Evolutionary conservation across 768 basidiomycete genomes (phyloP), one percentile per base, ranked within the genome.

Genomic region (Tricholoma flavovirens): DNA sequence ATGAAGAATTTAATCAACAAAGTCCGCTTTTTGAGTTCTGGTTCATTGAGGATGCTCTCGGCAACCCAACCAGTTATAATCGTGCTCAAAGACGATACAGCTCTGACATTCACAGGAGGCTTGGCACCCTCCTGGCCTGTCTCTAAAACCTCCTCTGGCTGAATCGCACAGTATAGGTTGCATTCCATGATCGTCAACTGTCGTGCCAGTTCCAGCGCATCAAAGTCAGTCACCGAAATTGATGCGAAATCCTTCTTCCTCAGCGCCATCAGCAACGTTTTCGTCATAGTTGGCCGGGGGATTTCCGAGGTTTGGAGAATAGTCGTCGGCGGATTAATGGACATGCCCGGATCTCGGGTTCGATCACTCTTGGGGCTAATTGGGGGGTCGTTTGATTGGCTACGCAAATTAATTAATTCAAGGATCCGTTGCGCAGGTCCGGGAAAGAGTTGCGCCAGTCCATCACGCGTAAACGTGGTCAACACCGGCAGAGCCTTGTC

Each of bases 141-240:
- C 71, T 92, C 89, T 58, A 99, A 69, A 46, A 99, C 78, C 68
- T 98, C 97, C 61, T 93, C 90, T 0, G 95, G 83, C 54, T 81
- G 83, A 60, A 98, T 93, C 52, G 83, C 82, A 60, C 89, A 86
- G 68, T 94, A 98, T 45, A 97, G 71, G 56, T 83, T 83, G 61
- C 86, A 89, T 69, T 99, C 97, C 87, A 95, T 90, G 61, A 95
- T 82, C 15, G 96, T 97, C 62, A 98, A 68, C 71, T 99, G 97
- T 49, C 97, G 81, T 7, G 93, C 93, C 43, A 98, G 77, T 69
- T 99, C 97, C 60, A 95, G 72, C 30, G 89, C 75, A 65, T 98
- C 94, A 64, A 99, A 94, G 64, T 99, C 97, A n/a, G 86, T 90
- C 6, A 96, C 76, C 17, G 77, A 70, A 50, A 94, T 83, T 2